Percentiles rank a stretch among this genome's conserved stretches.
Evolutionary conservation across 225 moss, liverwort and hornwort species (phyloP).

Genomic region (Marchantia paleacea): DNA sequence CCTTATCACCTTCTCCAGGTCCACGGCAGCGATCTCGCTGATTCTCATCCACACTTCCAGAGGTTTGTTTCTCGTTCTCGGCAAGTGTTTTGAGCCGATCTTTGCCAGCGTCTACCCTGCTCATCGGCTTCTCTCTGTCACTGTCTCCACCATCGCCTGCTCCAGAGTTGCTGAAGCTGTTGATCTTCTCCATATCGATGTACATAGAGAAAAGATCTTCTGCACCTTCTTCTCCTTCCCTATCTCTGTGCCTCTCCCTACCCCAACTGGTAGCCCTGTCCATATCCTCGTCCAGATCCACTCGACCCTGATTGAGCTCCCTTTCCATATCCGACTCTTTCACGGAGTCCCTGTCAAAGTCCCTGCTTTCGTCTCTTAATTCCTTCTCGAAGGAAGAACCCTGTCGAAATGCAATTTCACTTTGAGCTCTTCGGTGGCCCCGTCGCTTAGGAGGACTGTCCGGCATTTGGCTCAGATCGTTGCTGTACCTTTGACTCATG

Average conservation of each 20-base stretch:
- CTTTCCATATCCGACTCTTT: slow-evolving; percentile 24
- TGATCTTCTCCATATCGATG: slow-evolving; percentile 42
- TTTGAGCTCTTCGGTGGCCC: slow-evolving; percentile 36
- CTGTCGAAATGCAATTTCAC: slow-evolving; percentile 40
- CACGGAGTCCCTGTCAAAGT: slow-evolving; percentile 15
- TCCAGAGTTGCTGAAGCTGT: slow-evolving; percentile 24
- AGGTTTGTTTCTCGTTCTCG: slow-evolving; percentile 5
- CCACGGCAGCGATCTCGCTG: slow-evolving; percentile 4
- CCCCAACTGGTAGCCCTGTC: slow-evolving; percentile 23
- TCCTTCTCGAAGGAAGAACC: slow-evolving; percentile 39
- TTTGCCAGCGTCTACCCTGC: slow-evolving; percentile 16
- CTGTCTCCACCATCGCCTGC: slow-evolving; percentile 20
- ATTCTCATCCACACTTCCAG: neutral
- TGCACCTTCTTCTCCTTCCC: slow-evolving; percentile 22
- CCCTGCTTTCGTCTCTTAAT: slow-evolving; percentile 22
- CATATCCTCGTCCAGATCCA: slow-evolving; percentile 30
- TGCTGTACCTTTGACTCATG: slow-evolving; percentile 35
- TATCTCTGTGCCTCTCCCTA: slow-evolving; percentile 21
- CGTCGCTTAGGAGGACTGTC: slow-evolving; percentile 35
- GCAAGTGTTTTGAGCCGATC: slow-evolving; percentile 15
- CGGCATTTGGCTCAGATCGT: slow-evolving; percentile 35
- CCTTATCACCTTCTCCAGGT: slow-evolving; percentile 6
- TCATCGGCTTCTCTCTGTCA: slow-evolving; percentile 23
- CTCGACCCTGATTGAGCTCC: slow-evolving; percentile 8
- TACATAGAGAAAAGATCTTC: slow-evolving; percentile 43